Evolutionary conservation across 2,329 filamentous ascomycete genomes (phyloP).

Genomic region (Hypoxylon sp.): DNA sequence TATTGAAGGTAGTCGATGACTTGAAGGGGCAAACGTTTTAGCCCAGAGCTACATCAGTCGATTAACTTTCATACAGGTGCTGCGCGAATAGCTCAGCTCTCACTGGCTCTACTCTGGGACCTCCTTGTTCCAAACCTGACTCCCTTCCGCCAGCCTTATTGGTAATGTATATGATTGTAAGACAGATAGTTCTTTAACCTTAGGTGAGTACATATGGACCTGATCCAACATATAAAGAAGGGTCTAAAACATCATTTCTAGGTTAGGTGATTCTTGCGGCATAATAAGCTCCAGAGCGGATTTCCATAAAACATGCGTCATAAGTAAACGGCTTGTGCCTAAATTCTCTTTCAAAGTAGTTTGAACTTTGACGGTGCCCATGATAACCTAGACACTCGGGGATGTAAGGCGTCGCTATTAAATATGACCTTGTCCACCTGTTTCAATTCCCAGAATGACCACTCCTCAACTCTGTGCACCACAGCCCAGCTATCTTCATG

Average conservation of each 20-base stretch:
- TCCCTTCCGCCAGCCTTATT: too few relatives aligned
- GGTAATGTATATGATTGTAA: too few relatives aligned
- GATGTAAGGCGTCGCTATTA: background rate
- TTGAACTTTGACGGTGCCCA: constrained; percentile 5
- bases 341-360: constrained; percentile 11
- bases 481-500: constrained; percentile 5
- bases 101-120: background rate
- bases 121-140: background rate
- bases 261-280: too few relatives aligned
- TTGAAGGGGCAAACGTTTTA: background rate
- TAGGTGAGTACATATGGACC: too few relatives aligned
- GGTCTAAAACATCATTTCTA: background rate
- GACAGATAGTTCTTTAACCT: too few relatives aligned
- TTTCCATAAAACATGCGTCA: background rate
- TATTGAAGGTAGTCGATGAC: background rate
- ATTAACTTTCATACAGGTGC: background rate
- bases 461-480: background rate
- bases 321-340: background rate
- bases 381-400: background rate
- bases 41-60: background rate
- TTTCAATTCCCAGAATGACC: background rate
- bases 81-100: background rate
- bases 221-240: background rate
- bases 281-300: background rate
- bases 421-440: background rate